Base-by-base conservation (phyloP, 352 stramenopile species). In the Phytophthora melonis region DNA sequence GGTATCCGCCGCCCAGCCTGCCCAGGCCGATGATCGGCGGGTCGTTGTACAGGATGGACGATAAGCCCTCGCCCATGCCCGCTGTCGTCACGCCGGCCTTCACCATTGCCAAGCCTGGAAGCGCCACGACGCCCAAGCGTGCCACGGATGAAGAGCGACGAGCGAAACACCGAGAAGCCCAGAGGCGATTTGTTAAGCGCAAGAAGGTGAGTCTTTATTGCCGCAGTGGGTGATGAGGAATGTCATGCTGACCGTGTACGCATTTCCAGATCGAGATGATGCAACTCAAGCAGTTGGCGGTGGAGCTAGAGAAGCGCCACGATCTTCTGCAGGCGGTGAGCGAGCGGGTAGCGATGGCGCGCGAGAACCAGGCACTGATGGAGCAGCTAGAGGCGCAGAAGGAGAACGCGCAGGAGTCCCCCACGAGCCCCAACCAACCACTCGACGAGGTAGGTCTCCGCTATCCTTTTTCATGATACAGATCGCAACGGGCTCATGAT, bases 111-210 rank as follows among this genome's bases (percentile, higher is more conserved):
- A 66, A 68, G 18, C 43, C 61, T 2, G 60, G 47, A 27, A 57
- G 52, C 30, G 47, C 47, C 14, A 45, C 43, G 11, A 62, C 52
- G 19, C 62, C 66, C 57, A 78, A 76, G 50, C 47, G 75, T n/a
- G 70, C 69, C 47, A 77, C 77, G n/a, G 81, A 88, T 43, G 81
- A 88, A 45, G 79, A 86, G 68, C 81, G 81, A 47, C 78, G 84
- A 67, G 81, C 81, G 11, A 88, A 88, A 56, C 81, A 88, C 59
- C 77, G 81, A 39, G 81, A 88, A 73, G 81, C 80, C 5, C 81
- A 88, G 72, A 65, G 81, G 11, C 41, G 81, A 21, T 88, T 88
- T 53, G 80, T 88, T 5, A 78, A 83, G 63, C 76, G 81, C 69
- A 88, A 88, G 64, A 88, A 88, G 75, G 80, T 86, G 36, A 62